Evolutionary conservation across 148 eudicot genomes (phyloP), one percentile per base, ranked within the genome.

Genomic region (Fagopyrum tataricum): DNA sequence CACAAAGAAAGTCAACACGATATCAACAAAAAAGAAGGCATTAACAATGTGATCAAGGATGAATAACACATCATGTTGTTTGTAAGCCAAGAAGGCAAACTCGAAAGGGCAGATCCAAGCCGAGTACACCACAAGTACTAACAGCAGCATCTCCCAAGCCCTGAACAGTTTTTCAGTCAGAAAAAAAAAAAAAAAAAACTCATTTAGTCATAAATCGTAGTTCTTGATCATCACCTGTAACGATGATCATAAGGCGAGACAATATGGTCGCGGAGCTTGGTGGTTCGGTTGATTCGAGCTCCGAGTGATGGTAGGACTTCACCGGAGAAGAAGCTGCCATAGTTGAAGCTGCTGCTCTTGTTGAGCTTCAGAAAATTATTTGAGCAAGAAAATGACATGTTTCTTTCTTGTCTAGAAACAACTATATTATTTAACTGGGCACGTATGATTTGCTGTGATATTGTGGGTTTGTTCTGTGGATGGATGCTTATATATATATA

Each of bases 101-200:
- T 95, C 89, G 40, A 95, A 95, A 0, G 97, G 97, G 42, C 87
- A 87, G 21, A 90, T 80, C 99, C 99, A 95, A 53, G 99, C 97
- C 0, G 97, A 85, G 85, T 92, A 95, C 24, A 95, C 75, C 11
- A 95, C 97, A 53, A 95, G 77, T 11, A 91, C 48, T 13, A 95
- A 77, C 42, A 95, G 80, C 62, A 86, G 80, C 83, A 86, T 87
- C 88, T 88, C 96, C 98, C 98, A 95, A 41, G 85, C 84, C 85
- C 98, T 95, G 90, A 68, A 89, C 37, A 31, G 2, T 31, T 31
- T 31, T 31, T 31, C 37, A 31, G 37, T 31, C 37, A 31, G 37
- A 31, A 31, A n/a, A n/a, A n/a, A 51, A 74, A 18, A 0, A 82
- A 48, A 67, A 46, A 13, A 31, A 41, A n/a, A n/a, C n/a, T n/a